Base-by-base conservation (phyloP, 441 rosid genomes). In the Manihot esculenta region DNA sequence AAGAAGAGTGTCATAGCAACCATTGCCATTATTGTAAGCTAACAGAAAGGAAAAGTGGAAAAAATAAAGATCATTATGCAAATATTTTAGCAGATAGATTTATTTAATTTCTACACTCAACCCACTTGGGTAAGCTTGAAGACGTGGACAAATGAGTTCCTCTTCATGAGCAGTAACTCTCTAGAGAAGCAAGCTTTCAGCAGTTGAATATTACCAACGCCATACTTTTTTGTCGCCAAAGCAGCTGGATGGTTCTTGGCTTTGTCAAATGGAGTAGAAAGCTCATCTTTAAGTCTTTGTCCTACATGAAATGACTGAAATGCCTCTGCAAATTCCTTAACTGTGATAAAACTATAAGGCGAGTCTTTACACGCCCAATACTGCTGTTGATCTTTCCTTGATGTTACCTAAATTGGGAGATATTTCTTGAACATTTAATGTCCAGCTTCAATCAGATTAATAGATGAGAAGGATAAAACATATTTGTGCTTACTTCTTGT, bases 371-470 rank as follows among this genome's bases (percentile, higher is more conserved):
- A n/a, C 21, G 73, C 69, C 98, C 96, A 93, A 64, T 91, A 91
- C 72, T 89, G 98, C 79, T 77, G 79, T 58, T 93, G 98, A 80
- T 93, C 97, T 81, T 93, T 91, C 81, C 69, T 84, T 58, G 97
- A 91, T 20, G 98, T 93, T 74, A 91, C 97, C 98, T 90, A 82
- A 57, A 81, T 65, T 62, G 35, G 17, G 20, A n/a, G 20, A 1
- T 30, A 30, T 1, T 5, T 35, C 26, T 38, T 20, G 38, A 62
- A 45, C 42, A 12, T 45, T 30, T 7, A 55, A 48, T 17, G 38
- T 57, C 18, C 10, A 42, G 27, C 1, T 44, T 27, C 42, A 51
- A 23, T 62, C 2, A 59, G 20, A 59, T 11, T 13, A 71, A 62
- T 7, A 62, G 11, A 10, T 2, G 10, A 62, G 3, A 62, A 18